Percentiles rank a stretch among this genome's conserved stretches.
Evolutionary conservation across 1,284 basidiomycete genomes (phyloP).

Genomic region (Prillingera fragicola): DNA sequence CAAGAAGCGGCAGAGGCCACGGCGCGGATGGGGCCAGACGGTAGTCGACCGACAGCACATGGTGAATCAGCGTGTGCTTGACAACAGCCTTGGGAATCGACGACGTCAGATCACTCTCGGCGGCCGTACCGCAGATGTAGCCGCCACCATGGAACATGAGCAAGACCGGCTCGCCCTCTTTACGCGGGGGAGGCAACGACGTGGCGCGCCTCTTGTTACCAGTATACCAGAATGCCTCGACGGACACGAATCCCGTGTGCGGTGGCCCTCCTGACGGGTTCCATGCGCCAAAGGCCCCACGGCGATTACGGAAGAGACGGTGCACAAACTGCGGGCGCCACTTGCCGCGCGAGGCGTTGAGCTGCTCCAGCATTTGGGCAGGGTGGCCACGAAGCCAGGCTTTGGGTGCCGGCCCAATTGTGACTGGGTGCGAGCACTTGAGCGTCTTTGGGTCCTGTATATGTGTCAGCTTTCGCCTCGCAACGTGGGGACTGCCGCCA

Average conservation of each 20-base stretch:
- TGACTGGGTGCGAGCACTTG: conserved; percentile 33
- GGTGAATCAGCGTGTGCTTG: conserved; percentile 35
- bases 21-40: conserved; percentile 40
- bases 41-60: conserved; percentile 41
- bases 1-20: conserved; percentile 61
- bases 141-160: conserved; percentile 43
- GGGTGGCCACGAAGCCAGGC: conserved; percentile 33
- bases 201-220: conserved; percentile 26
- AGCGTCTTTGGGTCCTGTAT: conserved; percentile 29
- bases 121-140: conserved; percentile 40
- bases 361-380: conserved; percentile 19
- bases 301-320: conserved; percentile 10
- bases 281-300: conserved; percentile 28
- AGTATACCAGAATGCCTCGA: conserved; percentile 40
- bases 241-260: conserved; percentile 21
- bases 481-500: not conserved
- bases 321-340: conserved; percentile 35
- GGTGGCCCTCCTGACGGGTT: conserved; percentile 9
- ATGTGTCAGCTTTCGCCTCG: conserved; percentile 1
- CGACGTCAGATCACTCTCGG: conserved; percentile 36
- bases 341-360: conserved; percentile 24
- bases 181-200: conserved; percentile 10
- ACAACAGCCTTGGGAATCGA: conserved; percentile 35
- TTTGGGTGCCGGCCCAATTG: conserved; percentile 29
- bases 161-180: conserved; percentile 32